Evolutionary conservation across 2,329 filamentous ascomycete species (phyloP).

Genomic region (Lomentospora prolificans): DNA sequence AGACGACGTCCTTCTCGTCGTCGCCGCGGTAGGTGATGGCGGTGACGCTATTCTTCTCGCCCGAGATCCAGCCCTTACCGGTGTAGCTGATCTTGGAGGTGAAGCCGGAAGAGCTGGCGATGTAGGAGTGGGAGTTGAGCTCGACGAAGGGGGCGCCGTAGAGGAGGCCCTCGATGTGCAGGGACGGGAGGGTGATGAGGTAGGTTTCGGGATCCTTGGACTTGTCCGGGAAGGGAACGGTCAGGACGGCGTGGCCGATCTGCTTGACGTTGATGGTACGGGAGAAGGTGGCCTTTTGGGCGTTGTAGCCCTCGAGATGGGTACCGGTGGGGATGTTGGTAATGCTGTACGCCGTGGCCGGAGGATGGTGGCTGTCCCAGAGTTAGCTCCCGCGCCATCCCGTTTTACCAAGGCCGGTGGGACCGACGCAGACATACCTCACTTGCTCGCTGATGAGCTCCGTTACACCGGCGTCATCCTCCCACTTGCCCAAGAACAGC

Average conservation of each 20-base stretch:
- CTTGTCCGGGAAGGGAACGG: conserved; percentile 44
- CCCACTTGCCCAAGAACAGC: conserved; percentile 87
- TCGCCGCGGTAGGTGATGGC: conserved; percentile 63
- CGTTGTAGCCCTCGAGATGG: conserved; percentile 78
- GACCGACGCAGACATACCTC: conserved; percentile 35
- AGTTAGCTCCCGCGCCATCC: background rate
- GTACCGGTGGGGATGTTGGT: conserved; percentile 78
- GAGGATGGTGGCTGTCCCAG: conserved; percentile 66
- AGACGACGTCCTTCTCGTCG: conserved; percentile 63
- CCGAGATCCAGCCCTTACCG: conserved; percentile 87
- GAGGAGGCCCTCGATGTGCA: conserved; percentile 91
- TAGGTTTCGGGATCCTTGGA: conserved; percentile 52
- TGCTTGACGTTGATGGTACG: conserved; percentile 93
- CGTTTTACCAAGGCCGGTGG: background rate
- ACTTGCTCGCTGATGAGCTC: conserved; percentile 91
- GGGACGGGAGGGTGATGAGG: conserved; percentile 79
- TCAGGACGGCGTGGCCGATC: conserved; percentile 78
- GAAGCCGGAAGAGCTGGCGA: conserved; percentile 78
- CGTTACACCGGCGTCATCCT: conserved; percentile 71
- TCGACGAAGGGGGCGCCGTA: conserved; percentile 83
- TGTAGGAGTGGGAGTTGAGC: conserved; percentile 75
- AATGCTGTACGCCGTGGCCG: conserved; percentile 89
- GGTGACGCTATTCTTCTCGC: conserved; percentile 87
- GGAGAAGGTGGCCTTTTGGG: conserved; percentile 90
- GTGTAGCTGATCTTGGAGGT: conserved; percentile 86